Evolutionary conservation across 257 asterid species (phyloP).

Genomic region (Knoxia roxburghii): DNA sequence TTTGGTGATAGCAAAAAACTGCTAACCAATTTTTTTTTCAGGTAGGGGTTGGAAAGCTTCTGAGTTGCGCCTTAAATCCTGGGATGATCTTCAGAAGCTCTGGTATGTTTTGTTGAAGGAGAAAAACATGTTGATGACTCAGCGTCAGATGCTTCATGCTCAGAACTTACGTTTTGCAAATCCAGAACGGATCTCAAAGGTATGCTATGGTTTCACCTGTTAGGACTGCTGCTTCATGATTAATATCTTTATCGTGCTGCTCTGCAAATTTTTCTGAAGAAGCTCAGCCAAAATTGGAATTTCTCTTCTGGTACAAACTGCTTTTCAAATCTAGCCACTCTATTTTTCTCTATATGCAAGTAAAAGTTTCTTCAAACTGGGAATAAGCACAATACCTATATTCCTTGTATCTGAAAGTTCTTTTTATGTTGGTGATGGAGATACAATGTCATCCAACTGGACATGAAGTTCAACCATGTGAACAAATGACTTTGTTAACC

Average conservation of each 20-base stretch:
- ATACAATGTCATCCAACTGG: too few species aligned
- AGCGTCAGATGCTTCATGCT: conserved; percentile 87
- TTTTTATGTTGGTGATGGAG: too few species aligned
- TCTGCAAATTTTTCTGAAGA: neutral
- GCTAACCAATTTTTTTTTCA: conserved; percentile 21
- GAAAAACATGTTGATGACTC: conserved; percentile 90
- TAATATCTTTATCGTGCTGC: neutral
- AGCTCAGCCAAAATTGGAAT: neutral
- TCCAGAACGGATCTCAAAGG: conserved; percentile 93
- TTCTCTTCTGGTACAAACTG: too few species aligned
- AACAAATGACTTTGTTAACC: too few species aligned
- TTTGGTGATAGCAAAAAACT: conserved; percentile 1
- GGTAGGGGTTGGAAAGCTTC: conserved; percentile 97
- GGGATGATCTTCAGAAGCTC: conserved; percentile 96
- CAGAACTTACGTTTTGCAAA: conserved; percentile 70
- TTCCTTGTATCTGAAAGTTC: too few species aligned
- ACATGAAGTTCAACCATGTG: too few species aligned
- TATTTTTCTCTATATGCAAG: too few species aligned
- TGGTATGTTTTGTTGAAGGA: conserved; percentile 90
- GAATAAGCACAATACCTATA: too few species aligned
- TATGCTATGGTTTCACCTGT: neutral
- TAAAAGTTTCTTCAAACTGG: too few species aligned
- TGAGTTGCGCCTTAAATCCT: conserved; percentile 91
- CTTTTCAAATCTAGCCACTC: too few species aligned
- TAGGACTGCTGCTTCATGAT: too few species aligned